Percentiles rank a stretch among this genome's conserved stretches.
phyloP scores from a whole-genome alignment of 768 basidiomycete genomes.

The Macrolepiota albuminosa region DNA sequence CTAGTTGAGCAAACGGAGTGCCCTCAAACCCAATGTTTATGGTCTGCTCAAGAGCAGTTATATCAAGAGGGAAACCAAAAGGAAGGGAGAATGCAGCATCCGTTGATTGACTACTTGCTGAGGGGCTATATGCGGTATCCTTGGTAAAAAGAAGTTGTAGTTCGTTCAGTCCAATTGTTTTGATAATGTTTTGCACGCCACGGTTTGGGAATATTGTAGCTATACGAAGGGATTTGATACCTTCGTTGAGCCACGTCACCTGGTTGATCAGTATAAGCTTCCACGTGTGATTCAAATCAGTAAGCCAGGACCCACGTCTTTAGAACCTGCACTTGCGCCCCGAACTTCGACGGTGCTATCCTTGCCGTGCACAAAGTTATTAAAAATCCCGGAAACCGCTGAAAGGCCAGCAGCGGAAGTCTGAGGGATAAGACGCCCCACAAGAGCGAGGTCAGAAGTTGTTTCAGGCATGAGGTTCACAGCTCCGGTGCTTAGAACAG shows the following conservation, averaged over 20 bases:
- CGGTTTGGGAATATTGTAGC: slow-evolving; percentile 58
- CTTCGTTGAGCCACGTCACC: slow-evolving; percentile 72
- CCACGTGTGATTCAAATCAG: background rate
- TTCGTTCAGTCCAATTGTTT: slow-evolving; percentile 56
- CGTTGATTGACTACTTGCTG: slow-evolving; percentile 54
- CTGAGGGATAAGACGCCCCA: slow-evolving; percentile 65
- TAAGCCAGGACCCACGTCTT: slow-evolving; percentile 36
- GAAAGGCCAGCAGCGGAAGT: slow-evolving; percentile 44
- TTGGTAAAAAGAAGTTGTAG: slow-evolving; percentile 55
- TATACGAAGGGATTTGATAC: slow-evolving; percentile 58
- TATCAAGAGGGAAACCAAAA: slow-evolving; percentile 67
- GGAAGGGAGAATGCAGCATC: slow-evolving; percentile 63
- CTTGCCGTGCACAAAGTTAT: slow-evolving; percentile 64
- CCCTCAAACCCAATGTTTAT: slow-evolving; percentile 50
- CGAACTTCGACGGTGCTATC: slow-evolving; percentile 55
- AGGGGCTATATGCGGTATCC: slow-evolving; percentile 51
- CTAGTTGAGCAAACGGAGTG: slow-evolving; percentile 53
- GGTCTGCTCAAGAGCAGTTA: slow-evolving; percentile 55
- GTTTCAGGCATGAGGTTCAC: slow-evolving; percentile 53
- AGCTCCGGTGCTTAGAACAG: slow-evolving; percentile 42
- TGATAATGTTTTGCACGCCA: slow-evolving; percentile 58
- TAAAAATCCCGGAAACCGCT: slow-evolving; percentile 62
- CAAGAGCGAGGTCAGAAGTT: slow-evolving; percentile 47
- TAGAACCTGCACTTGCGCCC: slow-evolving; percentile 54
- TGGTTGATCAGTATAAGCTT: slow-evolving; percentile 15